A percentile compares a stretch with the other conserved stretches of the same genome.
Evolutionary conservation across 139 green algal genomes (phyloP).

Genomic region (Desmodesmus armatus): DNA sequence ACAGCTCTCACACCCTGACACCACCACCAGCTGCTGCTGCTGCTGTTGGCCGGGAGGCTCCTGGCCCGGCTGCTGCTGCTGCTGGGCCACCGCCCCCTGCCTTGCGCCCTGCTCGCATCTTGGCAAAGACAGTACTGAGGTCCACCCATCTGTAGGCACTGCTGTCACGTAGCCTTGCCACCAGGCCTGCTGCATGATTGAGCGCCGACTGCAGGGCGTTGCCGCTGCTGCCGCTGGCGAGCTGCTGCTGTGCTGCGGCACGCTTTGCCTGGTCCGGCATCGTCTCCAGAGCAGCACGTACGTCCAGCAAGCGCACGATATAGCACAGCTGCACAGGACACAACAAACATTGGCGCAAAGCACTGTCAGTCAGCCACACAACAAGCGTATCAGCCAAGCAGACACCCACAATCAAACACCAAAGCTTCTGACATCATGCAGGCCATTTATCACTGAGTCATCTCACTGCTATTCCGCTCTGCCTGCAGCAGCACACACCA

Average conservation of each 20-base stretch:
- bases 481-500: too few species aligned
- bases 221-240: background rate
- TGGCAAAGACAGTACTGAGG: constrained; percentile 67
- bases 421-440: too few species aligned
- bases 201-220: constrained; percentile 45
- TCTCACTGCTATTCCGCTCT: too few species aligned
- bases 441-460: too few species aligned
- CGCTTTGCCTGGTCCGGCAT: constrained; percentile 21
- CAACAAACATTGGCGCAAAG: constrained; percentile 3
- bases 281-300: constrained; percentile 46
- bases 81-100: too few species aligned
- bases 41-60: too few species aligned
- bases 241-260: constrained; percentile 7
- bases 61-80: too few species aligned
- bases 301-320: constrained; percentile 72
- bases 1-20: background rate
- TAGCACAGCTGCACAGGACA: constrained; percentile 59
- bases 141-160: constrained; percentile 81
- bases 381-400: background rate
- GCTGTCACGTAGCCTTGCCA: constrained; percentile 56
- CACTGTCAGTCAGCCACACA: background rate
- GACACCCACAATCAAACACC: background rate
- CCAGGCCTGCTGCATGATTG: constrained; percentile 50
- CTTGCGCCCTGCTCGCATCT: background rate
- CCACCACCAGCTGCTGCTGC: background rate